These are phyloP conservation scores for Aureobasidium sp. DNA, from an alignment of 2,329 filamentous ascomycete species.

Conservation along the genomic window DNA sequence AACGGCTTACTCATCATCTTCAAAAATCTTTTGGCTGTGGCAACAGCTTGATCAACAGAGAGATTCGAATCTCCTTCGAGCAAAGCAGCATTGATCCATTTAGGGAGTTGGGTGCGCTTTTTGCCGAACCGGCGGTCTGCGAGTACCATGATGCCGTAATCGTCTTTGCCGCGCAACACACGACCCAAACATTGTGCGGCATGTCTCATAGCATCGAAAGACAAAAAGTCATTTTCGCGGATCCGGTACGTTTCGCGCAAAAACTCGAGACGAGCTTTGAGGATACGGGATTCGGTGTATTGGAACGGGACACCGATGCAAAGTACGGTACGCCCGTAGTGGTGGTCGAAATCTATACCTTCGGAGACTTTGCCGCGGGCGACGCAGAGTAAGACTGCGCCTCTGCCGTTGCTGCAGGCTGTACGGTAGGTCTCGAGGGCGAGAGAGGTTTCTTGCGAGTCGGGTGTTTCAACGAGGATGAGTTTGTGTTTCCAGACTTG, in stretches of 20 bases:
- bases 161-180: constrained; percentile 91
- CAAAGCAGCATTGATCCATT: constrained; percentile 91
- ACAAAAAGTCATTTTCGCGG: constrained; percentile 92
- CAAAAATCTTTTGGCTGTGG: constrained; percentile 81
- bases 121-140: constrained; percentile 91
- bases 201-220: constrained; percentile 99
- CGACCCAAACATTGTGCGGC: constrained; percentile 93
- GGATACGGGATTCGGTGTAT: constrained; percentile 94
- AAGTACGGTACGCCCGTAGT: constrained; percentile 90
- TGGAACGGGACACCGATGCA: constrained; percentile 98
- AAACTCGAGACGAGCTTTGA: constrained; percentile 93
- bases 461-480: constrained; percentile 94
- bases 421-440: constrained; percentile 95
- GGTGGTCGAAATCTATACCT: constrained; percentile 98
- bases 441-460: constrained; percentile 92
- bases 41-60: constrained; percentile 91
- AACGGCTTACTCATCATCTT: constrained; percentile 90
- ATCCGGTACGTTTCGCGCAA: constrained; percentile 96
- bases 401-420: constrained; percentile 93
- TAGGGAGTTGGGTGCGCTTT: constrained; percentile 82
- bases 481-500: constrained; percentile 99
- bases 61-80: constrained; percentile 80
- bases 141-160: constrained; percentile 99
- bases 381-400: constrained; percentile 88
- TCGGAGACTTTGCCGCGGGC: constrained; percentile 95